phyloP scores from a whole-genome alignment of 495 filamentous ascomycete species.

The Penicillium waksmanii region DNA sequence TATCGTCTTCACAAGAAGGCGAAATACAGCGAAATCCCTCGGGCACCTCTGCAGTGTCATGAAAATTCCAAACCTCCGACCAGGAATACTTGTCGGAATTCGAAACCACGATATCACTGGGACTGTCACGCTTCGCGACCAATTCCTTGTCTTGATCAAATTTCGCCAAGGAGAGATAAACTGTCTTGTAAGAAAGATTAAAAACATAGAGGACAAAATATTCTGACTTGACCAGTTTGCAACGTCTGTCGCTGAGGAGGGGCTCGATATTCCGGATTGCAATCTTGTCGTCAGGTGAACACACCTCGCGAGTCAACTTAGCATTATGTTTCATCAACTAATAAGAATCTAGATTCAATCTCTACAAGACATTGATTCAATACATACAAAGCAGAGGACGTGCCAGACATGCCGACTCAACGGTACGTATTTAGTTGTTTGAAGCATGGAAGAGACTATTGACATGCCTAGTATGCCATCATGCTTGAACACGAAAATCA shows the following conservation, averaged over 20 bases:
- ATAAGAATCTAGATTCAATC: slow-evolving; percentile 68
- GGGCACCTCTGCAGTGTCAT: slow-evolving; percentile 63
- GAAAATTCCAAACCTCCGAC: slow-evolving; percentile 59
- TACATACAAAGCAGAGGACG: slow-evolving; percentile 96
- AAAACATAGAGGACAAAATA: neutral
- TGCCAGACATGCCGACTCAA: slow-evolving; percentile 75
- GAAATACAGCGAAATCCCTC: slow-evolving; percentile 78
- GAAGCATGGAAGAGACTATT: neutral
- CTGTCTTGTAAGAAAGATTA: slow-evolving; percentile 61
- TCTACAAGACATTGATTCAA: slow-evolving; percentile 90
- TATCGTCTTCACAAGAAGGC: slow-evolving; percentile 83
- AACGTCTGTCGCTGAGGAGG: slow-evolving; percentile 93
- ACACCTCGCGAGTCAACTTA: neutral
- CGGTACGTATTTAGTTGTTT: slow-evolving; percentile 27
- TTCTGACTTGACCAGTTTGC: slow-evolving; percentile 57
- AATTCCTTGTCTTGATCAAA: slow-evolving; percentile 73
- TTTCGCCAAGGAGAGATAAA: slow-evolving; percentile 84
- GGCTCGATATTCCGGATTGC: slow-evolving; percentile 94
- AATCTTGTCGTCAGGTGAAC: slow-evolving; percentile 75
- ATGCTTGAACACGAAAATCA: slow-evolving; percentile 75
- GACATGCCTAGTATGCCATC: slow-evolving; percentile 65
- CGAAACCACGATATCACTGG: slow-evolving; percentile 51
- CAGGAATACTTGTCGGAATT: slow-evolving; percentile 70
- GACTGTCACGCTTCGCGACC: slow-evolving; percentile 68
- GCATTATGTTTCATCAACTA: neutral